Evolutionary conservation across 2,329 filamentous ascomycete genomes (phyloP), one percentile per base, ranked within the genome.

Genomic region (Aureobasidium subglaciale): DNA sequence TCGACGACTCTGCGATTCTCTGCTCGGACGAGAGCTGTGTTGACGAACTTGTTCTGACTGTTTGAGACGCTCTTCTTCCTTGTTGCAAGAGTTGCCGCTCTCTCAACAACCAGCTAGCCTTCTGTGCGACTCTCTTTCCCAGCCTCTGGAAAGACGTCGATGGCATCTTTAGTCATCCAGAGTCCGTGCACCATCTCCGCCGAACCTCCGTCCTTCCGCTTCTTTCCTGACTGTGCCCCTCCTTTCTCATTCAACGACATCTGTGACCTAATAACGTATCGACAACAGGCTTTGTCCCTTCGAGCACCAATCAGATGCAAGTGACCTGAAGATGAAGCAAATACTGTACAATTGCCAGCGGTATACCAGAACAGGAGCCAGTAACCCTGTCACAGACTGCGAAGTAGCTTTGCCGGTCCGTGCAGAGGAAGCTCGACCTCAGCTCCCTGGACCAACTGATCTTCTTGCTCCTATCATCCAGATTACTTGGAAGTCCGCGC

Each of bases 161-260:
- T 50, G 24, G 46, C 46, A 50, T 24, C 46, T 50, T 52, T 52
- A 52, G 48, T 52, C 48, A 52, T 37, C 48, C 16, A 16, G 6
- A 8, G 48, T 52, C 48, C 35, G 48, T 52, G 48, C 42, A 16
- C 18, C 34, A 11, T 48, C 43, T 34, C 43, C 43, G 27, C 43
- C 7, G 10, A 16, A 49, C 46, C 24, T 20, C 46, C 46, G 32
- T 22, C 32, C 34, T 49, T 49, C 22, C 32, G 32, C 13, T 5
- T 20, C 13, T 22, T 24, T 37, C 45, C 45, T 46, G 10, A 6
- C 3, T 4, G 13, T 25, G 30, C 30, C 34, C 13, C 34, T 37
- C 34, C 7, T 37, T n/a, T n/a, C n/a, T n/a, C n/a, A n/a, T n/a
- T n/a, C n/a, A n/a, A n/a, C n/a, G n/a, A n/a, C n/a, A n/a, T n/a